phyloP scores from a whole-genome alignment of 805 yeast genomes.

The Starmerella geochares region DNA sequence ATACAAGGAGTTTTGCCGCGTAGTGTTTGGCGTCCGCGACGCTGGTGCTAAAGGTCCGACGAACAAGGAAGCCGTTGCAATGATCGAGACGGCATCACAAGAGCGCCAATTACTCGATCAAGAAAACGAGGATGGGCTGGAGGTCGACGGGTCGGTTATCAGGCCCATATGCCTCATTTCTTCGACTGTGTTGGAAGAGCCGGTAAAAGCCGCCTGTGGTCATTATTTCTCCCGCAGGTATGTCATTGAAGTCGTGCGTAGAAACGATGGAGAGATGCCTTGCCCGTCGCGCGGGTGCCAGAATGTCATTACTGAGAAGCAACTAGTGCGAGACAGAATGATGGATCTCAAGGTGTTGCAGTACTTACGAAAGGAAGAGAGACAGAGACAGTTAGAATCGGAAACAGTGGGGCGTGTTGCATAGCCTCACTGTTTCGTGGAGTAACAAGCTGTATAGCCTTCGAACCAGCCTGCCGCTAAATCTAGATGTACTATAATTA shows the following conservation, averaged over 20 bases:
- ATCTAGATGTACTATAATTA: no score
- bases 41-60: constrained; percentile 1
- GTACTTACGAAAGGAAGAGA: constrained; percentile 7
- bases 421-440: background rate
- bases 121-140: constrained; percentile 12
- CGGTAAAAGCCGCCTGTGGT: constrained; percentile 20
- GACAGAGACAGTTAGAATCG: background rate
- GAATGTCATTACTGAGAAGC: background rate
- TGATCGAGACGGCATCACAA: background rate
- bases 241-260: background rate
- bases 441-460: no score
- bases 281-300: constrained; percentile 21
- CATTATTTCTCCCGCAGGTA: constrained; percentile 16
- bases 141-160: constrained; percentile 8
- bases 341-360: constrained; percentile 13
- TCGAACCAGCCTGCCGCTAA: no score
- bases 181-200: constrained; percentile 12
- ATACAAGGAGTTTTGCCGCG: constrained; percentile 2
- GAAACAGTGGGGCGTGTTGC: background rate
- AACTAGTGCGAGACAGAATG: constrained; percentile 14
- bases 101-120: background rate
- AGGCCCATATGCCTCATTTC: constrained; percentile 18
- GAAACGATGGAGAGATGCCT: background rate
- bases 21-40: background rate
- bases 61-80: background rate